A percentile compares a stretch with the other conserved stretches of the same genome.
Evolutionary conservation across 495 filamentous ascomycete species (phyloP).

Genomic region (Aspergillus panamensis): DNA sequence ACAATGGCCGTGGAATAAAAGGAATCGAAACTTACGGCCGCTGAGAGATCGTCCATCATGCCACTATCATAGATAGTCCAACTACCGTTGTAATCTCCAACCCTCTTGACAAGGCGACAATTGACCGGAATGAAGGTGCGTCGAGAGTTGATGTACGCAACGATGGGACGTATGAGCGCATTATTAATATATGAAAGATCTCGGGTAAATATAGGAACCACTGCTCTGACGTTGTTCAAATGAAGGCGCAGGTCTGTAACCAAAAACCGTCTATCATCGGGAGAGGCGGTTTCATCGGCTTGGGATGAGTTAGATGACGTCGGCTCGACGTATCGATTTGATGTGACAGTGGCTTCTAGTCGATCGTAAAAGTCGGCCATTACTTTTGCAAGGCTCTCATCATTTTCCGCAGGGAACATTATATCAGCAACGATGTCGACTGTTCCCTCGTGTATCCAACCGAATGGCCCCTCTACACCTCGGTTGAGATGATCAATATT

Average conservation of each 20-base stretch:
- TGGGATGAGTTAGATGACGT: constrained; percentile 9
- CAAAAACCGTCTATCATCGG: constrained; percentile 64
- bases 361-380: constrained; percentile 93
- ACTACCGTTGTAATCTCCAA: constrained; percentile 85
- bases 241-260: constrained; percentile 88
- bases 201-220: constrained; percentile 84
- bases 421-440: constrained; percentile 97
- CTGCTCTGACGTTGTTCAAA: constrained; percentile 86
- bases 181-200: constrained; percentile 95
- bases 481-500: constrained; percentile 96
- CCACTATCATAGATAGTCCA: constrained; percentile 96
- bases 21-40: constrained; percentile 55
- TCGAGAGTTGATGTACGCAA: constrained; percentile 96
- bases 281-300: constrained; percentile 20
- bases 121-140: constrained; percentile 91
- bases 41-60: constrained; percentile 91
- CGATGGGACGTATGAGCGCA: constrained; percentile 90
- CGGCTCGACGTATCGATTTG: constrained; percentile 51
- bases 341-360: constrained; percentile 85
- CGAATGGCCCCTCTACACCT: constrained; percentile 89
- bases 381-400: constrained; percentile 85
- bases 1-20: not conserved
- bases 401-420: constrained; percentile 81
- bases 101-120: constrained; percentile 86
- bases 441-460: constrained; percentile 94